phyloP scores from a whole-genome alignment of 2,329 filamentous ascomycete species.

The Fusarium transvaalense region DNA sequence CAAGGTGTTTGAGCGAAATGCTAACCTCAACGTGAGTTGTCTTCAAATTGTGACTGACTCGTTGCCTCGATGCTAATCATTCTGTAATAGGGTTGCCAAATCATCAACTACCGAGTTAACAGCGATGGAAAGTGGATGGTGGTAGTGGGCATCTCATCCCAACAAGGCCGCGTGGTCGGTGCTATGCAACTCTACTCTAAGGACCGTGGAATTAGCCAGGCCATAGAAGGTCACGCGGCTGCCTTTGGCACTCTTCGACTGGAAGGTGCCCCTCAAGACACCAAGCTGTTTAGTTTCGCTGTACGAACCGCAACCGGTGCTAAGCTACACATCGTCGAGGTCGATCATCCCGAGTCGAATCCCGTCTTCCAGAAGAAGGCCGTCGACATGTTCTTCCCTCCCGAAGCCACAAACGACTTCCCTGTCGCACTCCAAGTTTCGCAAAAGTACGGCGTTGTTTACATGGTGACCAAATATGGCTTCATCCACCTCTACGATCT shows the following conservation, averaged over 20 bases:
- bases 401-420: conserved; percentile 96
- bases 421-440: conserved; percentile 98
- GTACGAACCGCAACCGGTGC: conserved; percentile 90
- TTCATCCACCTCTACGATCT: conserved; percentile 99
- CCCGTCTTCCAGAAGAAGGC: conserved; percentile 94
- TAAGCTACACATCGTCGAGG: conserved; percentile 97
- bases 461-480: conserved; percentile 98
- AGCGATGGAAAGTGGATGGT: conserved; percentile 98
- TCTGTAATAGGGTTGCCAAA: conserved; percentile 84
- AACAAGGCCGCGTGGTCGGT: conserved; percentile 92
- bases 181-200: conserved; percentile 98
- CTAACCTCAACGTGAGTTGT: conserved; percentile 81
- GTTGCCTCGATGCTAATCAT: conserved; percentile 32
- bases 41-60: not conserved
- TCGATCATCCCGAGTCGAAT: conserved; percentile 92
- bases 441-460: conserved; percentile 95
- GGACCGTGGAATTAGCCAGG: conserved; percentile 95
- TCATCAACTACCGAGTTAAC: conserved; percentile 99
- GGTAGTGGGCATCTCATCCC: conserved; percentile 93
- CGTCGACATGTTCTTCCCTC: conserved; percentile 97
- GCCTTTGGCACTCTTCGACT: conserved; percentile 91
- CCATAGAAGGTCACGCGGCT: conserved; percentile 96
- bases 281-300: conserved; percentile 96
- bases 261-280: conserved; percentile 89
- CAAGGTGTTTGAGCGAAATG: conserved; percentile 95